phyloP scores from a whole-genome alignment of 495 filamentous ascomycete genomes.

The Penicillium antarcticum region DNA sequence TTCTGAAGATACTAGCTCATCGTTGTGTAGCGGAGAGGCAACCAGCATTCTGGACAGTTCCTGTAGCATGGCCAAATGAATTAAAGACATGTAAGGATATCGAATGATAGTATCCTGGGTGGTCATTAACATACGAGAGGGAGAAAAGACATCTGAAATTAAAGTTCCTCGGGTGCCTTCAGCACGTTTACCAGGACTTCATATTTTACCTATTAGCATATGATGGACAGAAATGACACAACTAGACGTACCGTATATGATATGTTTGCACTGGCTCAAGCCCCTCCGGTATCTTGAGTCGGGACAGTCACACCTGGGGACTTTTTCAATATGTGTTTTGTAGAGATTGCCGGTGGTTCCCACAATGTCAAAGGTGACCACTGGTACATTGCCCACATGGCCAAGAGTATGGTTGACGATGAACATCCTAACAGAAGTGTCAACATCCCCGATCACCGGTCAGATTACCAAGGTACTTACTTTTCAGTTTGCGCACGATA shows the following conservation, averaged over 20 bases:
- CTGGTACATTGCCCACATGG: slow-evolving; percentile 37
- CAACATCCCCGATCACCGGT: too few species aligned
- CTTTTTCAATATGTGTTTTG: slow-evolving; percentile 49
- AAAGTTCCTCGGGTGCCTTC: slow-evolving; percentile 57
- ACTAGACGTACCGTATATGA: slow-evolving; percentile 52
- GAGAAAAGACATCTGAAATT: slow-evolving; percentile 74
- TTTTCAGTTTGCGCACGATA: too few species aligned
- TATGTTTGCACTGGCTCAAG: slow-evolving; percentile 71
- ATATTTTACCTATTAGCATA: neutral
- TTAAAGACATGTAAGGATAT: neutral
- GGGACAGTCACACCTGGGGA: slow-evolving; percentile 67
- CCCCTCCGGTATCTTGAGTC: slow-evolving; percentile 46
- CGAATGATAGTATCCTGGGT: neutral
- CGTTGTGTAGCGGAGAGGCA: slow-evolving; percentile 29
- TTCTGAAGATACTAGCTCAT: slow-evolving; percentile 13
- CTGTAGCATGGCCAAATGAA: slow-evolving; percentile 17
- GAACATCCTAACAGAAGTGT: slow-evolving; percentile 47
- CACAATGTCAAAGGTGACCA: slow-evolving; percentile 62
- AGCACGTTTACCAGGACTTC: slow-evolving; percentile 49
- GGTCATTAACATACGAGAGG: slow-evolving; percentile 37
- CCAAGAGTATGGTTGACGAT: slow-evolving; percentile 48
- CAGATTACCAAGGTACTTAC: too few species aligned
- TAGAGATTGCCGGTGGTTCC: slow-evolving; percentile 79
- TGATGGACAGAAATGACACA: neutral
- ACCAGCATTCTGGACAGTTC: slow-evolving; percentile 55